Conservation (phyloP, 345 rosid genomes). For the Eucalyptus dawsonii region DNA sequence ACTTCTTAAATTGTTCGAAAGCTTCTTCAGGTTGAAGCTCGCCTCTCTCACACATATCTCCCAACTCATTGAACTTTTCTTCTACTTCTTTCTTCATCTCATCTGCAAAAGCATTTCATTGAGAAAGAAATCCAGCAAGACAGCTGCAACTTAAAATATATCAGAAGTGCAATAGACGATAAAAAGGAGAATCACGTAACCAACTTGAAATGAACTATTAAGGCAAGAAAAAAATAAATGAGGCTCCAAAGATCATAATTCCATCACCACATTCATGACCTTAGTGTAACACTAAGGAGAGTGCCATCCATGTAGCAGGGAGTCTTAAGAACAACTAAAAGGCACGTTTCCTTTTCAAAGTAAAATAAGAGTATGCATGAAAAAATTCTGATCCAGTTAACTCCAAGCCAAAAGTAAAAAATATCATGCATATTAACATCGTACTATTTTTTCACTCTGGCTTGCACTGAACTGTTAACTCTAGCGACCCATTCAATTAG, state of each 20-base stretch:
- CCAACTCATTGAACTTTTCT: conserved; percentile 66
- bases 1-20: conserved; percentile 63
- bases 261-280: not conserved
- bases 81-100: conserved; percentile 78
- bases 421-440: not conserved
- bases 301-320: not conserved
- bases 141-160: not conserved
- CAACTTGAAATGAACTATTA: not conserved
- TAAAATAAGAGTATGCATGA: not conserved
- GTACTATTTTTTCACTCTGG: not conserved
- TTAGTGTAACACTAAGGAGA: not conserved
- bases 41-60: conserved; percentile 77
- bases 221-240: not conserved
- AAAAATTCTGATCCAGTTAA: not conserved
- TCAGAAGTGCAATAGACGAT: not conserved
- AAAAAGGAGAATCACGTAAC: not conserved
- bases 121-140: not conserved
- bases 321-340: not conserved
- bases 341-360: not conserved
- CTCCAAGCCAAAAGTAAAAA: not conserved
- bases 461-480: not conserved
- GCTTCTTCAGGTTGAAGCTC: conserved; percentile 78
- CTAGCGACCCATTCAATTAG: not conserved
- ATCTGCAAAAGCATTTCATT: conserved; percentile 22
- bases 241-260: not conserved